Evolutionary conservation across 805 yeast genomes (phyloP).

Genomic region (Metschnikowia noctiluminum): DNA sequence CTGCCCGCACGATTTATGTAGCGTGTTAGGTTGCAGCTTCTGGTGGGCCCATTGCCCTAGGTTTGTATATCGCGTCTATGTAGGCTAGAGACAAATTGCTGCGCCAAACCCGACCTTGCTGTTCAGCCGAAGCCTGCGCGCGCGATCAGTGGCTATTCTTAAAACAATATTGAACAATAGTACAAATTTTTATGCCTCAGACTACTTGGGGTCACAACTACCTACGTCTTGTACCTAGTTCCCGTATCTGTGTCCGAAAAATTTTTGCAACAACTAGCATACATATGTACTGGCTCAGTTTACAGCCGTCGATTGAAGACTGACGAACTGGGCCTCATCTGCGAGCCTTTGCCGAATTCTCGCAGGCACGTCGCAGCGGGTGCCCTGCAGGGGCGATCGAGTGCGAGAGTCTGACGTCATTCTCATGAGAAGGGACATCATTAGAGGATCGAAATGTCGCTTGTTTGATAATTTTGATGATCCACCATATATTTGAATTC

Average conservation of each 20-base stretch:
- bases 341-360: neutral
- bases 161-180: neutral
- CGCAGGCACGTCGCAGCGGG: neutral
- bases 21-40: neutral
- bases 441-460: no score
- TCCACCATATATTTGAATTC: no score
- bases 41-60: neutral
- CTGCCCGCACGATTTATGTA: neutral
- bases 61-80: conserved; percentile 6
- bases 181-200: neutral
- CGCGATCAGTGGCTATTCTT: neutral
- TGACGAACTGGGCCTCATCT: no score
- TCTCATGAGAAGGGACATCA: neutral
- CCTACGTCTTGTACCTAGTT: no score
- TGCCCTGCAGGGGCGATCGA: neutral
- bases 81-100: conserved; percentile 2
- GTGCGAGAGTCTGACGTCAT: neutral
- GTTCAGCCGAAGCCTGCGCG: neutral
- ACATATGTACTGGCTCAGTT: no score
- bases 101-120: conserved; percentile 6
- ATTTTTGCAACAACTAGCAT: no score
- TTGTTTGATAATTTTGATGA: no score
- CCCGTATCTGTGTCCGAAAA: no score
- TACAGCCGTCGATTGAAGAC: no score
- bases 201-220: neutral